phyloP scores from a whole-genome alignment of 148 eudicot species.

The Vaccinium vitisidaea region DNA sequence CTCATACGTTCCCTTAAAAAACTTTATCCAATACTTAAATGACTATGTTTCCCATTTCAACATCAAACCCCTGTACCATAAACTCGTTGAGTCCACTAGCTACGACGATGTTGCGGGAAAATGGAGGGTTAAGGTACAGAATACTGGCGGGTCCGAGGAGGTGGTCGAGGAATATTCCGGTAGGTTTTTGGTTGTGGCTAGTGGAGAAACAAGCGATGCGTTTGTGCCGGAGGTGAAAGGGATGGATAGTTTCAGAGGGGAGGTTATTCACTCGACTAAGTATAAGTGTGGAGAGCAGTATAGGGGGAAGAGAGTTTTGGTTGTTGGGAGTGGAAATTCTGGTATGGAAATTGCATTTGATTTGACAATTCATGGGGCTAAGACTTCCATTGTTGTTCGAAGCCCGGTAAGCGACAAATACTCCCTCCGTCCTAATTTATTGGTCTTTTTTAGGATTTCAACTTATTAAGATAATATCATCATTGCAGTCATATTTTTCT shows the following conservation, averaged over 20 bases:
- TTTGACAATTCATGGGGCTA: slow-evolving; percentile 52
- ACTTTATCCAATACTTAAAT: slow-evolving; percentile 55
- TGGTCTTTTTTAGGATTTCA: too few species aligned
- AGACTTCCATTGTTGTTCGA: slow-evolving; percentile 61
- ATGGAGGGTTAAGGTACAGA: slow-evolving; percentile 45
- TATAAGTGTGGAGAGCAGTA: slow-evolving; percentile 55
- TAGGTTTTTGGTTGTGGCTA: slow-evolving; percentile 74
- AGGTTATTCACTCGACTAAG: slow-evolving; percentile 60
- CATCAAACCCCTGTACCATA: slow-evolving; percentile 47
- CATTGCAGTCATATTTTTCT: too few species aligned
- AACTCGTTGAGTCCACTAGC: slow-evolving; percentile 41
- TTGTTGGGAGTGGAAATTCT: slow-evolving; percentile 86
- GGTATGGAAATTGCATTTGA: slow-evolving; percentile 85
- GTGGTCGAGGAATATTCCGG: slow-evolving; percentile 48
- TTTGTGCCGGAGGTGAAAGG: slow-evolving; percentile 60
- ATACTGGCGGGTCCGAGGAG: slow-evolving; percentile 4
- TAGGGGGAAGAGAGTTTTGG: slow-evolving; percentile 48
- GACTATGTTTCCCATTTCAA: slow-evolving; percentile 53
- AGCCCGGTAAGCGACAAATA: slow-evolving; percentile 42
- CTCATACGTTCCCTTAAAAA: slow-evolving; percentile 34
- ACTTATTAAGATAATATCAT: too few species aligned
- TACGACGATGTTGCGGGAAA: slow-evolving; percentile 32
- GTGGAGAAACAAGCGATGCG: slow-evolving; percentile 61
- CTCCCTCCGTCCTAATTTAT: too few species aligned
- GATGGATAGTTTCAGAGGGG: slow-evolving; percentile 48